Evolutionary conservation across 2,329 filamentous ascomycete genomes (phyloP), one percentile per base, ranked within the genome.

Genomic region (Coniochaeta prunicola): DNA sequence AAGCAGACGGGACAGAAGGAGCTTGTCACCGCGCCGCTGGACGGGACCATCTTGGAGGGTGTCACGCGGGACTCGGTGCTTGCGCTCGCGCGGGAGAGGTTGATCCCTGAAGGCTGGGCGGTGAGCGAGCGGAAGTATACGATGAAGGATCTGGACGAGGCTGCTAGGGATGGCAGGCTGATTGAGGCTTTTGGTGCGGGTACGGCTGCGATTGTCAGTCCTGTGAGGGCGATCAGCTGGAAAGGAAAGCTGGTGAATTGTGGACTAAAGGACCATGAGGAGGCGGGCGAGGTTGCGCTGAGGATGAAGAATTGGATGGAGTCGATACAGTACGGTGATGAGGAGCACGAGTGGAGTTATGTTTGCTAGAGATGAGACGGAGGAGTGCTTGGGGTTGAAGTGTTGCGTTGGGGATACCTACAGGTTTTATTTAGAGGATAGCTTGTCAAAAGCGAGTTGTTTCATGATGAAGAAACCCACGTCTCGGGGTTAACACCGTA

Each of bases 301-400:
- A 84, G 84, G 74, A 92, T 99, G 88, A 96, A 96, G 85, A 84
- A 88, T 68, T 99, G 94, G 94, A 97, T 99, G 63, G 92, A 96
- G 78, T 88, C 79, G 30, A 92, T 96, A 66, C 93, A 97, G 77
- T 97, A 97, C 71, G 94, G 94, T 63, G 92, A 97, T 64, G 89
- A 93, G 74, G 84, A 91, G 71, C 91, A 97, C 73, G 82, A 87
- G 64, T 99, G 94, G 94, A 97, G 92, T 80, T 87, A 86, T 67
- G 65, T 77, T 59, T 75, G 76, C 68, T 50, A 50, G 45, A 50
- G 45, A 48, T 38, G 36, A 38, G 9, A 17, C 19, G 15, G 36
- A 38, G 10, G 34, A n/a, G 36, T 38, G 10, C 12, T 50, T 50
- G 21, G 4, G n/a, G 45, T 6, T 50, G 13, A 9, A 12, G 45